Evolutionary conservation across 1,284 basidiomycete species (phyloP), one percentile per base, ranked within the genome.

Genomic region (Rugosomyces carneus): DNA sequence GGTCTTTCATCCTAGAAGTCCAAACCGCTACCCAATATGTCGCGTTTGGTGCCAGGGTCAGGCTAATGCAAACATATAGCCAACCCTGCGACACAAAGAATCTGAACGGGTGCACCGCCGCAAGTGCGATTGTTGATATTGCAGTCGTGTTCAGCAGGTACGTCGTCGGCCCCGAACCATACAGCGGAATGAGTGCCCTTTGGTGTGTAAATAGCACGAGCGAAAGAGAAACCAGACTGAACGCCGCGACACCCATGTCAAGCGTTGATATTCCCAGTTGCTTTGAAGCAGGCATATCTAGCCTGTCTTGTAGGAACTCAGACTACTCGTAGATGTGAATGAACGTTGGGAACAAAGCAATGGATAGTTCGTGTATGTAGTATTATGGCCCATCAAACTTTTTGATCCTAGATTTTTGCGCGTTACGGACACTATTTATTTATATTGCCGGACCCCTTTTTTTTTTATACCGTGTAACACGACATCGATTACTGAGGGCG

Each of bases 11-110:
- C 50, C 79, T 71, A 16, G 75, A 73, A 10, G 80, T 77, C 62
- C 71, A 74, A 16, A 75, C 72, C 19, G 79, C 73, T 19, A 75
- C 63, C 73, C 77, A 84, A 54, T 85, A 84, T 8, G 77, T 75
- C 10, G 77, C 69, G 51, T 76, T 70, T 0, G 87, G 82, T 34
- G 82, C 70, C 26, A 70, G 57, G 46, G 72, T 69, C n/a, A 84
- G 60, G 23, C 76, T 57, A 1, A 69, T 44, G 15, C 73, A 76
- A 10, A 74, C 64, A 35, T 64, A 61, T 9, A 77, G 54, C 39
- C 64, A 58, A 40, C 56, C 63, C 39, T 53, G 51, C 15, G 56
- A 57, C 5, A 45, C 47, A 9, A 62, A 53, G 15, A 68, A 48
- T 24, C 38, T 51, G 43, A 64, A 55, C 1, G 69, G 67, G 11